Evolutionary conservation across 1,139 yeast genomes (phyloP).

Genomic region (Geotrichum restrictum): DNA sequence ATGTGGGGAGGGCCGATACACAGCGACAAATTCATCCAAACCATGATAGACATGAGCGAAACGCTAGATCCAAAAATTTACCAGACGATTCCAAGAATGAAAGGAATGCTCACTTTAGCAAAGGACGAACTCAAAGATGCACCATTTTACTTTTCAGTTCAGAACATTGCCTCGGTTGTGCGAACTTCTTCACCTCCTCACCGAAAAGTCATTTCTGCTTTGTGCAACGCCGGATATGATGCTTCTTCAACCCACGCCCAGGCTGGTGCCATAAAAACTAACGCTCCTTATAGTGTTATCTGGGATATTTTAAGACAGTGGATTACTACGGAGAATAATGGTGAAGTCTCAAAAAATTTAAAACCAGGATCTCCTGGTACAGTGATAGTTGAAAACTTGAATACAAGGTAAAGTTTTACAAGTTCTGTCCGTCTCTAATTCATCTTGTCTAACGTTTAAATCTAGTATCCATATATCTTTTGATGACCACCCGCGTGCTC

Average conservation of each 20-base stretch:
- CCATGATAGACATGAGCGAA: conserved; percentile 53
- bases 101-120: conserved; percentile 90
- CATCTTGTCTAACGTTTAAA: conserved; percentile 14
- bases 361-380: conserved; percentile 60
- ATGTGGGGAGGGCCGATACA: conserved; percentile 89
- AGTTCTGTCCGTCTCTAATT: conserved; percentile 38
- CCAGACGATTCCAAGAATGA: conserved; percentile 75
- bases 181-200: conserved; percentile 83
- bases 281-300: conserved; percentile 77
- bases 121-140: conserved; percentile 55
- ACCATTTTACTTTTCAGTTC: conserved; percentile 63
- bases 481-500: conserved; percentile 50
- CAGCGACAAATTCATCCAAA: conserved; percentile 58
- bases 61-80: conserved; percentile 52
- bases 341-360: conserved; percentile 40
- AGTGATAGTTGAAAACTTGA: conserved; percentile 48
- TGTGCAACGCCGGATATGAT: conserved; percentile 75
- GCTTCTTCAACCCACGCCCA: conserved; percentile 86
- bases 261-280: conserved; percentile 79
- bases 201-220: conserved; percentile 64
- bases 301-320: conserved; percentile 72
- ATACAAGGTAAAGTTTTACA: conserved; percentile 33
- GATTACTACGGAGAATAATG: conserved; percentile 46
- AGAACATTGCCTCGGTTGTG: conserved; percentile 65
- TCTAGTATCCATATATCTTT: conserved; percentile 41